phyloP scores from a whole-genome alignment of 352 stramenopile species.

The Phytophthora fragariae region DNA sequence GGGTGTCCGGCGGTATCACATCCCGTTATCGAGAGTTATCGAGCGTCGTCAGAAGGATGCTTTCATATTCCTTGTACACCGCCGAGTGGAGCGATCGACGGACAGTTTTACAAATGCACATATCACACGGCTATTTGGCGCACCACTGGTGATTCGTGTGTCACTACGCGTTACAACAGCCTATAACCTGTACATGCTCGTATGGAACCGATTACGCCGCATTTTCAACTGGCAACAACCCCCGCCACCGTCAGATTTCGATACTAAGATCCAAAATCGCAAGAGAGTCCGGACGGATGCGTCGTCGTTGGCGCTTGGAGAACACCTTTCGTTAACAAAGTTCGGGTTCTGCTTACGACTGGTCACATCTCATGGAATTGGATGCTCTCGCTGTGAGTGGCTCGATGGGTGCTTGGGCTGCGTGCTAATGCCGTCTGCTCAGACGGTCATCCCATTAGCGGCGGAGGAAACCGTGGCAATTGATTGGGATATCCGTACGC shows the following conservation, averaged over 20 bases:
- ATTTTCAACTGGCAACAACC: constrained; percentile 88
- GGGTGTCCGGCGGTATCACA: constrained; percentile 66
- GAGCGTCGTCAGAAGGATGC: constrained; percentile 58
- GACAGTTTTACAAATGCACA: constrained; percentile 86
- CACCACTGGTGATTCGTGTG: constrained; percentile 76
- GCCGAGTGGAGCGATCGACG: constrained; percentile 80
- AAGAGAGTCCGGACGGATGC: constrained; percentile 49
- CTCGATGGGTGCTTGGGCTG: constrained; percentile 88
- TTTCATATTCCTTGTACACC: constrained; percentile 86
- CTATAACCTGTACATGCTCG: constrained; percentile 79
- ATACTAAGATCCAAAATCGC: constrained; percentile 16
- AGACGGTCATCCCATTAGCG: constrained; percentile 52
- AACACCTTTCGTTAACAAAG: constrained; percentile 65
- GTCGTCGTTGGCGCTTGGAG: constrained; percentile 68
- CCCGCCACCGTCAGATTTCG: constrained; percentile 44
- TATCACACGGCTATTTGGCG: constrained; percentile 82
- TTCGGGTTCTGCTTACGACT: constrained; percentile 89
- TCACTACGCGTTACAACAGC: constrained; percentile 67
- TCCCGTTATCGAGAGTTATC: constrained; percentile 65
- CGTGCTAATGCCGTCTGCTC: constrained; percentile 68
- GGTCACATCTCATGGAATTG: constrained; percentile 83
- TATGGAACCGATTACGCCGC: constrained; percentile 80
- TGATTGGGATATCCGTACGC: constrained; percentile 90
- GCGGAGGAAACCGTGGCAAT: constrained; percentile 88
- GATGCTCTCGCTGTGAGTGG: constrained; percentile 91